These are phyloP conservation scores for Lasiosphaeria hispida DNA, from an alignment of 495 filamentous ascomycete species.

Conservation along the genomic window DNA sequence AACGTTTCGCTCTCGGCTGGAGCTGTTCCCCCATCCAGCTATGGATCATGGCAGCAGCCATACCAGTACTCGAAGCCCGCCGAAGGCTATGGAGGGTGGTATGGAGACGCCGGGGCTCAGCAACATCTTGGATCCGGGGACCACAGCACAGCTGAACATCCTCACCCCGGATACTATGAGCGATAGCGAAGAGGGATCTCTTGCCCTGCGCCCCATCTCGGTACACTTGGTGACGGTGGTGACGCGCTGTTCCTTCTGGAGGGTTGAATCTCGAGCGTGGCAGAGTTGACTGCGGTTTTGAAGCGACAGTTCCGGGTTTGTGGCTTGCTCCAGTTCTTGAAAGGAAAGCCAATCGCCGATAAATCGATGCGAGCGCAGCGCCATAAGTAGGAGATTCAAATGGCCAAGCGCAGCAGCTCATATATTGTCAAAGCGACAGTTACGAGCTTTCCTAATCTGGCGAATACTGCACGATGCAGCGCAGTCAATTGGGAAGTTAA, in stretches of 20 bases:
- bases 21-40: constrained; percentile 38
- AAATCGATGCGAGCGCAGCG: constrained; percentile 8
- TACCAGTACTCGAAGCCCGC: constrained; percentile 40
- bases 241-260: not conserved
- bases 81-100: constrained; percentile 42
- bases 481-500: constrained; percentile 25
- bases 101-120: constrained; percentile 34
- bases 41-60: constrained; percentile 44
- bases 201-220: not conserved
- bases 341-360: not conserved
- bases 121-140: constrained; percentile 25
- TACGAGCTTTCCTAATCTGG: constrained; percentile 14
- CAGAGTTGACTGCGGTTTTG: not conserved
- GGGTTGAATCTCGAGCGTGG: not conserved
- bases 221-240: not conserved
- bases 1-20: constrained; percentile 41
- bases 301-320: too few relatives aligned
- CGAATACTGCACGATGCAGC: constrained; percentile 20
- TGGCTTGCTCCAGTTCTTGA: too few relatives aligned
- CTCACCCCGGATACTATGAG: constrained; percentile 33
- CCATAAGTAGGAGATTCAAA: not conserved
- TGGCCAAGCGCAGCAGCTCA: not conserved
- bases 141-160: constrained; percentile 30
- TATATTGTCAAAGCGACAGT: constrained; percentile 18
- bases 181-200: constrained; percentile 10